Conservation (phyloP, 192 early-diverging fungal genomes). For the Coemansia sp. region DNA sequence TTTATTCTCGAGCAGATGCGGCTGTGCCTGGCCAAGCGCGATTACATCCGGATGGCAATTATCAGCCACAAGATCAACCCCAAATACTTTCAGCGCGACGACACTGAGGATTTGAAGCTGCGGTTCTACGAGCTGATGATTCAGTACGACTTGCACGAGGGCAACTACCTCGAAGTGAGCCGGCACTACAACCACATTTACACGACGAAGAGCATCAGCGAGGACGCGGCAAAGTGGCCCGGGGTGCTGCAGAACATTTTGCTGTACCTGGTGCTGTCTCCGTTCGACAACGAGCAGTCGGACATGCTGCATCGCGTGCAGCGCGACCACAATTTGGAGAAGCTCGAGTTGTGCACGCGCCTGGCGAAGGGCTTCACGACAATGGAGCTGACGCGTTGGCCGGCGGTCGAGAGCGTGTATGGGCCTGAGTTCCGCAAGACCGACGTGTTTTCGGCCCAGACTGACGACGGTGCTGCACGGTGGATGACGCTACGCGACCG, state of each 20-base stretch:
- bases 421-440: slow-evolving; percentile 73
- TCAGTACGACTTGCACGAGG: slow-evolving; percentile 88
- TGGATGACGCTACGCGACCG: slow-evolving; percentile 86
- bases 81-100: slow-evolving; percentile 85
- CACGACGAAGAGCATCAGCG: slow-evolving; percentile 77
- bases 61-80: slow-evolving; percentile 95
- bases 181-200: slow-evolving; percentile 92
- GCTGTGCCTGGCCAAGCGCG: slow-evolving; percentile 86
- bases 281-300: slow-evolving; percentile 95
- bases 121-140: slow-evolving; percentile 97
- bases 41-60: slow-evolving; percentile 89
- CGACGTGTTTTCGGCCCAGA: slow-evolving; percentile 67
- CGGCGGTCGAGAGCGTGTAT: slow-evolving; percentile 89
- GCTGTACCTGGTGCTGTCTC: slow-evolving; percentile 84
- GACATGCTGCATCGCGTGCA: slow-evolving; percentile 88
- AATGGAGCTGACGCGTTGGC: slow-evolving; percentile 92
- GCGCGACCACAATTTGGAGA: slow-evolving; percentile 75
- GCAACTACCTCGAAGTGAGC: slow-evolving; percentile 85
- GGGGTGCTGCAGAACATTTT: slow-evolving; percentile 76
- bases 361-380: slow-evolving; percentile 89
- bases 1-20: slow-evolving; percentile 99
- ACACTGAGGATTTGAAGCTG: slow-evolving; percentile 79
- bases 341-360: slow-evolving; percentile 77
- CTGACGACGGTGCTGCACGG: slow-evolving; percentile 76
- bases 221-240: slow-evolving; percentile 74